These are phyloP conservation scores for Penicillium pulvis DNA, from an alignment of 495 filamentous ascomycete species.

Conservation along the genomic window DNA sequence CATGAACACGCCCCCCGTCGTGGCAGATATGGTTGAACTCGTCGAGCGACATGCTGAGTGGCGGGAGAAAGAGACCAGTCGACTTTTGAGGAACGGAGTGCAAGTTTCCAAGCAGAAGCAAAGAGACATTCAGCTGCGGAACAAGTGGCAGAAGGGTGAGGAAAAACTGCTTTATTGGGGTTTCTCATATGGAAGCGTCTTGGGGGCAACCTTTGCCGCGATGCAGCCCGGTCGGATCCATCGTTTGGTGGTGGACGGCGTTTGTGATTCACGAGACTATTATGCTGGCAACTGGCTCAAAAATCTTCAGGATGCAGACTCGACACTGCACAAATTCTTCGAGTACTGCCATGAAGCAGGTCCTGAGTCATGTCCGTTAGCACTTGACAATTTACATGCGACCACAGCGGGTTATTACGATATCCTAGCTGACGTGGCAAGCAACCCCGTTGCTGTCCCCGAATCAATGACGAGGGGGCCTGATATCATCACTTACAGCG, in stretches of 20 bases:
- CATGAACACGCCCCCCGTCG: slow-evolving; percentile 1
- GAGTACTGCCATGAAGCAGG: slow-evolving; percentile 5
- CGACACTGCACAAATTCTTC: not conserved
- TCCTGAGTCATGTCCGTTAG: not conserved
- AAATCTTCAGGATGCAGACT: not conserved
- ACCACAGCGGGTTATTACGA: not conserved
- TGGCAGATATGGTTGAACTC: slow-evolving; percentile 4
- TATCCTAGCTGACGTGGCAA: not conserved
- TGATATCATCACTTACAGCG: slow-evolving; percentile 3
- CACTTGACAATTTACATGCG: not conserved
- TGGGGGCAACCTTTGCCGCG: not conserved
- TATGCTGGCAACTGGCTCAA: slow-evolving; percentile 2
- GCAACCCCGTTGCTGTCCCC: not conserved
- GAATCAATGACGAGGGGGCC: not conserved
- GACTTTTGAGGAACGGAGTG: not conserved
- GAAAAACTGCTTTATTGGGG: slow-evolving; percentile 1
- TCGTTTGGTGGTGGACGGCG: slow-evolving; percentile 1
- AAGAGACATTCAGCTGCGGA: not conserved
- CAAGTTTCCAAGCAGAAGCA: not conserved
- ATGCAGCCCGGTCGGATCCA: not conserved
- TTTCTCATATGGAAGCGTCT: slow-evolving; percentile 4
- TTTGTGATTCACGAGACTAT: not conserved
- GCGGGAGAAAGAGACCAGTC: not conserved
- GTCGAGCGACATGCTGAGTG: slow-evolving; percentile 2
- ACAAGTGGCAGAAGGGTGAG: not conserved